Evolutionary conservation across 164 flowering plant species (phyloP), one percentile per base, ranked within the genome.

Genomic region (Piper longum): DNA sequence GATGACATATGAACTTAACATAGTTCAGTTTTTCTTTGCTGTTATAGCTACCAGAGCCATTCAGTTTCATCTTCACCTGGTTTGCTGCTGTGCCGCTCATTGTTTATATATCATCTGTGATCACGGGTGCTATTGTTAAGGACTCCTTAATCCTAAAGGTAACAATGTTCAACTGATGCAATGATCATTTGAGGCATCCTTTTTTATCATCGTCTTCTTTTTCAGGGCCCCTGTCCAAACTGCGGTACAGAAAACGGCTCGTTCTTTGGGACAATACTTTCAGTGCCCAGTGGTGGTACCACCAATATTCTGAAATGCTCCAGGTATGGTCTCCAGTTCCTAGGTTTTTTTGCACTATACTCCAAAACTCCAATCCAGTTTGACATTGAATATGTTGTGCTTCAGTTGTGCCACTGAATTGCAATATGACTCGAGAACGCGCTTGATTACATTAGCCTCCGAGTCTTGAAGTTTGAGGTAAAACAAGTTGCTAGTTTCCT

Each of bases 21-120:
- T 48, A 9, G 14, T 48, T 14, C 12, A 48, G 11, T 48, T 48
- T 8, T 9, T 48, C 14, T 9, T 48, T 12, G 14, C 12, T 57
- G 41, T 61, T 83, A 77, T 87, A 93, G 99, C 89, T 95, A 51
- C 96, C 95, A 26, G 99, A 95, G 77, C 97, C 99, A 66, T 95
- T 81, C 82, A 91, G 99, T 73, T 95, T 95, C 83, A 81, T 95
- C 60, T 88, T 95, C 82, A 95, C 99, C 7, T 95, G 99, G 99
- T 95, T 90, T 78, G 99, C 99, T 64, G 99, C 97, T 55, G 66
- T 95, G 65, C 99, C 99, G 7, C 19, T 82, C 66, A 83, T 95
- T 67, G 74, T 88, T 58, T 90, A 69, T 70, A 45, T 83, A 55
- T 75, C 99, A 55, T 79, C 61, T 16, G 4, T 87, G 18, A 55